Base-by-base conservation (phyloP, 352 stramenopile genomes). In the Phytophthora constricta region DNA sequence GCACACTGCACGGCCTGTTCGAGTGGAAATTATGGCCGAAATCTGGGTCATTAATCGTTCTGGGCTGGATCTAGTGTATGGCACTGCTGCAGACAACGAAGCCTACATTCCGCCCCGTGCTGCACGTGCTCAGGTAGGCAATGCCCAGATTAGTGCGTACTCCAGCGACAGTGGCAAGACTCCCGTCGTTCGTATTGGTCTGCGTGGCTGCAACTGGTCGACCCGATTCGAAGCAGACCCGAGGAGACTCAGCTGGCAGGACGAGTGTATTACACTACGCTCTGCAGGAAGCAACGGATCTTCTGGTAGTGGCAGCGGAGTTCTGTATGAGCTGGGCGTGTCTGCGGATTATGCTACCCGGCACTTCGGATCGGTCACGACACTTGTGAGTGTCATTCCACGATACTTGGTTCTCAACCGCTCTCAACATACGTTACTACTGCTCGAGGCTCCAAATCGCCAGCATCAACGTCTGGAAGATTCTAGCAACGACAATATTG, bases 21-120 rank as follows among this genome's bases (percentile, higher is more conserved):
- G 58, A n/a, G 62, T 79, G 31, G 71, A 79, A 33, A 58, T 79
- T 28, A 23, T 79, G 26, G 82, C 87, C 2, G 82, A 93, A 27
- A 69, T 94, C 10, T 96, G 87, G 87, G 75, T 94, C 47, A 83
- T 96, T 64, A 96, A 96, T 53, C 83, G 85, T 13, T 93, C 87
- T 0, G 87, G 86, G 0, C 50, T 94, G 16, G 83, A 93, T 14
- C 65, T 96, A 9, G 65, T 92, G 0, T 93, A 87, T 43, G 87
- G 87, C 0, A 93, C 86, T 56, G 83, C 86, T 2, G 66, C 68
- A 9, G 87, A 95, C 3, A 63, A 48, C 2, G 84, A 92, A 65
- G 69, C 77, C 4, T 93, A 93, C 46, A 71, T 86, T 0, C 84
- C 86, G 14, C 81, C 84, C 16, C 56, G 55, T 7, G 68, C 50